Evolutionary conservation across 192 early-diverging fungal species (phyloP).

Genomic region (Jimgerdemannia lactiflua): DNA sequence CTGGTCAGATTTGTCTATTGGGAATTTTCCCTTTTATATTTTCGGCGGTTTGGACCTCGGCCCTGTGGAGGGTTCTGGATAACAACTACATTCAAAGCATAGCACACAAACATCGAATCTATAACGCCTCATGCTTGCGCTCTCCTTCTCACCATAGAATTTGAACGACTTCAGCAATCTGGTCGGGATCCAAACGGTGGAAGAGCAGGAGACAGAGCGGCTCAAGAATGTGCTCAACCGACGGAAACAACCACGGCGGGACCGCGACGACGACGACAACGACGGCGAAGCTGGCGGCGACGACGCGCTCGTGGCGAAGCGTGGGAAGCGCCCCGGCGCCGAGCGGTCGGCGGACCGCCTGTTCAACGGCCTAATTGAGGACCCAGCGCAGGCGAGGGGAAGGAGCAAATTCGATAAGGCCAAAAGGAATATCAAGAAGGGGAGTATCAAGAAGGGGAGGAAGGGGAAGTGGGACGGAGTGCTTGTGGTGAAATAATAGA

Average conservation of each 20-base stretch:
- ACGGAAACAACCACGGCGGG: slow-evolving; percentile 27
- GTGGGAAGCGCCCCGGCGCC: too few species aligned
- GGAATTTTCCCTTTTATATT: neutral
- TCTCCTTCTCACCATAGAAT: neutral
- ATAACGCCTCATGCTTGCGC: too few species aligned
- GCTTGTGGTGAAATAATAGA: too few species aligned
- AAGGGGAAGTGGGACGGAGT: neutral
- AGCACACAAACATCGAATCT: too few species aligned
- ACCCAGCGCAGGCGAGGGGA: neutral
- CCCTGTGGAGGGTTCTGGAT: too few species aligned
- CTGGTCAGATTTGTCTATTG: neutral
- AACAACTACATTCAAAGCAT: neutral
- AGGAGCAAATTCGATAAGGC: neutral
- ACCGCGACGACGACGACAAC: neutral
- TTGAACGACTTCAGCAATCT: slow-evolving; percentile 55
- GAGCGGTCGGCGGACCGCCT: neutral
- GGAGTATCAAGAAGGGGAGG: neutral
- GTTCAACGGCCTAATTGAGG: neutral
- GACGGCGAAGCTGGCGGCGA: neutral
- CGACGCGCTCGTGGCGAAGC: neutral
- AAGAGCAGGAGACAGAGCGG: slow-evolving; percentile 40
- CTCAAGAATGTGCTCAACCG: slow-evolving; percentile 42
- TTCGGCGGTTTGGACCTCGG: neutral
- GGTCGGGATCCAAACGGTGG: slow-evolving; percentile 43
- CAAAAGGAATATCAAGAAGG: neutral